phyloP scores from a whole-genome alignment of 306 rosid species.

The Prunus armeniaca region DNA sequence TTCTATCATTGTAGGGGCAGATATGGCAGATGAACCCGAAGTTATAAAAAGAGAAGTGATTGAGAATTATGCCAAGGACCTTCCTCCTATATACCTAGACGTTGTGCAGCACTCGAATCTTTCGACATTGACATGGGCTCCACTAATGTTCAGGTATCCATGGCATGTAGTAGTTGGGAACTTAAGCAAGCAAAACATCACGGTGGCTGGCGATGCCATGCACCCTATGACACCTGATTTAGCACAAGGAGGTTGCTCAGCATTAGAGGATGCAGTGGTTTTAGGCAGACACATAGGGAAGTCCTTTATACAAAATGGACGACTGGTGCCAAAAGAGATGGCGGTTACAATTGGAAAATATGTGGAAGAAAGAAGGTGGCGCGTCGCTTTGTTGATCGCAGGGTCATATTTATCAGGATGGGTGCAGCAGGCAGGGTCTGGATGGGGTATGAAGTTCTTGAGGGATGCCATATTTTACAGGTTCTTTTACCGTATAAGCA shows the following conservation, averaged over 20 bases:
- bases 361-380: conserved; percentile 29
- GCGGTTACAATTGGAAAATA: not conserved
- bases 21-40: not conserved
- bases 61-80: conserved; percentile 21
- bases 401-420: conserved; percentile 23
- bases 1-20: not conserved
- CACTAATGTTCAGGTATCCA: conserved; percentile 11
- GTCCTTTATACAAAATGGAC: not conserved
- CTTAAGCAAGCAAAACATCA: conserved; percentile 7
- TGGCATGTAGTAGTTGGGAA: conserved; percentile 19
- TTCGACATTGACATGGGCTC: conserved; percentile 15
- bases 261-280: conserved; percentile 23
- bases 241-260: conserved; percentile 12
- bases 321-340: not conserved
- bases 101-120: conserved; percentile 14
- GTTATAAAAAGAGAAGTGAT: conserved; percentile 1
- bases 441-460: conserved; percentile 16
- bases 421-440: conserved; percentile 16
- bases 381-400: not conserved
- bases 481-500: not conserved
- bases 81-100: not conserved
- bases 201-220: conserved; percentile 27
- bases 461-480: conserved; percentile 21
- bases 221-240: conserved; percentile 26
- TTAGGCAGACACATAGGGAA: conserved; percentile 8